Conservation (phyloP, 345 rosid genomes). For the Microthlaspi erraticum region DNA sequence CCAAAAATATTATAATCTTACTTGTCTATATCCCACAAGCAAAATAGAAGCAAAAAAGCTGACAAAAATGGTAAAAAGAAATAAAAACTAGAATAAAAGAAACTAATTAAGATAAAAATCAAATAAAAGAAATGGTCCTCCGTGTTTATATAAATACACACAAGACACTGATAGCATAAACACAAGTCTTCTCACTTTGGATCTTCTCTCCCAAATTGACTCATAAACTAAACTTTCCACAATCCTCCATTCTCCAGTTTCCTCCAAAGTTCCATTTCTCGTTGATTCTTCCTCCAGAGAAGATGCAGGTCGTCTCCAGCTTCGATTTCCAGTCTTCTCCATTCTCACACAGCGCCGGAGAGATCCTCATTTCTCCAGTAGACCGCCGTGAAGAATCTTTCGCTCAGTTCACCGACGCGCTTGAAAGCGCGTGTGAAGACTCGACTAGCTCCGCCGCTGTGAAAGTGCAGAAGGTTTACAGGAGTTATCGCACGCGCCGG, state of each 20-base stretch:
- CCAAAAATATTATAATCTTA: slow-evolving; percentile 12
- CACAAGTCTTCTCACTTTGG: slow-evolving; percentile 15
- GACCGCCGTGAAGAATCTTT: slow-evolving; percentile 22
- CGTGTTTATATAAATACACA: neutral
- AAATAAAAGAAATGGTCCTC: slow-evolving; percentile 4
- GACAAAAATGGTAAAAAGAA: slow-evolving; percentile 15
- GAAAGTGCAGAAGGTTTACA: slow-evolving; percentile 80
- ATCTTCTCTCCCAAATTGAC: slow-evolving; percentile 5
- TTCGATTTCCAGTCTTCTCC: slow-evolving; percentile 50
- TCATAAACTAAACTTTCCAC: neutral
- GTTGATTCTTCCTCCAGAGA: neutral
- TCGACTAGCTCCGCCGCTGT: slow-evolving; percentile 58
- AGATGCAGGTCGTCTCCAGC: slow-evolving; percentile 57
- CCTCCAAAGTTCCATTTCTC: slow-evolving; percentile 13
- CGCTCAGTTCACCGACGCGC: neutral
- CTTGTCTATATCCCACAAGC: slow-evolving; percentile 26
- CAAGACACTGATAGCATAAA: slow-evolving; percentile 13
- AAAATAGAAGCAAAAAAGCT: slow-evolving; percentile 1
- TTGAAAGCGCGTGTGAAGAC: slow-evolving; percentile 31
- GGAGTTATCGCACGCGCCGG: slow-evolving; percentile 93
- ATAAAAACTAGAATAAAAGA: slow-evolving; percentile 8
- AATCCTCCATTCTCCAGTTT: neutral
- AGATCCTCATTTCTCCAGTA: slow-evolving; percentile 38
- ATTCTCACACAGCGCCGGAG: slow-evolving; percentile 43
- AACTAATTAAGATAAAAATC: neutral